Evolutionary conservation across 306 rosid species (phyloP), one percentile per base, ranked within the genome.

Genomic region (Styphnolobium japonicum): DNA sequence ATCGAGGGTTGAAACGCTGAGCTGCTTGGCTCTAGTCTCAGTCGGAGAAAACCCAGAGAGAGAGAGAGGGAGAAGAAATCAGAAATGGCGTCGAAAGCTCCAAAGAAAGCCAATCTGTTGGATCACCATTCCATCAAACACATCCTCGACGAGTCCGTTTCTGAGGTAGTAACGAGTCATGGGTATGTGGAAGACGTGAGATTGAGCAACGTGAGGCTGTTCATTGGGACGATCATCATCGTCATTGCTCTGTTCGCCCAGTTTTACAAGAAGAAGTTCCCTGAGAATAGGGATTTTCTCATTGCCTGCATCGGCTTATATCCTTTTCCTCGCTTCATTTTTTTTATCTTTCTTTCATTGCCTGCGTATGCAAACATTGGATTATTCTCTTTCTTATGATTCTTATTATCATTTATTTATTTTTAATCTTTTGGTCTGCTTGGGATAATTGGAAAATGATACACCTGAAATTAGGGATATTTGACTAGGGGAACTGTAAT

Each of bases 191-290:
- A 93, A 85, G 93, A 96, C 53, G 94, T 96, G 87, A 90, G 89
- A 84, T 84, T 93, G 94, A 96, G 97, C 87, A 96, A 91, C 82
- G 65, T 84, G 4, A 89, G 86, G 82, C 52, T 96, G 72, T 33
- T 86, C 6, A 70, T 96, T 75, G 98, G 99, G n/a, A 45, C 89
- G 23, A 51, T 91, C 33, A 87, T 96, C 51, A 93, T 93, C 12
- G 83, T 83, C 75, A 88, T 96, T 71, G 99, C 98, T 55, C 90
- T 96, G 23, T 84, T 93, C 9, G 98, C 98, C 53, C 99, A 96
- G 73, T 96, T 96, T 64, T 93, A 96, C 92, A 95, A 90, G 79
- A 96, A 93, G 83, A 93, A 91, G 84, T 96, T 93, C 72, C 97
- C 99, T 19, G 99, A 93, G 80, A 96, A 93, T 71, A 86, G 87